Percentiles rank a stretch among this genome's conserved stretches.
Conservation (phyloP, 805 yeast species). For the Monosporozyma yasuniensis region DNA sequence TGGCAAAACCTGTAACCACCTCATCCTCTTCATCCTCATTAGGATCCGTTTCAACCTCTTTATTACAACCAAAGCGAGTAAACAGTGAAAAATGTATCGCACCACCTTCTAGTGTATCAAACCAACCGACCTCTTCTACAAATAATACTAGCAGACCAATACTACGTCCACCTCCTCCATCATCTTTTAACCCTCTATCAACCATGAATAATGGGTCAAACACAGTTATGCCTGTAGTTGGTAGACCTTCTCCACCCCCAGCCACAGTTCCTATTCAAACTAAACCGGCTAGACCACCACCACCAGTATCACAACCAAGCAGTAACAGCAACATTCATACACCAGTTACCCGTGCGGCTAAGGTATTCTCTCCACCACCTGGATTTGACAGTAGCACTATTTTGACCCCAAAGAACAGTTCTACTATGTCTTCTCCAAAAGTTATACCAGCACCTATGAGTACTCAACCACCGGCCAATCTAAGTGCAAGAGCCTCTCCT, state of each 20-base stretch:
- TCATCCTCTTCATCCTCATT: slow-evolving; percentile 5
- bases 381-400: slow-evolving; percentile 28
- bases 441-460: background rate
- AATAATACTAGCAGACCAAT: slow-evolving; percentile 5
- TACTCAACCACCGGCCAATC: background rate
- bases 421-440: background rate
- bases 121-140: background rate
- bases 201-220: background rate
- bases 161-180: slow-evolving; percentile 18
- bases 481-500: background rate
- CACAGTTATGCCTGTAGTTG: background rate
- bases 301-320: background rate
- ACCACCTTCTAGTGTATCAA: background rate
- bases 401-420: slow-evolving; percentile 28
- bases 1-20: slow-evolving; percentile 1
- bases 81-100: background rate
- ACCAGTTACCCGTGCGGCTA: slow-evolving; percentile 27
- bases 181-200: slow-evolving; percentile 2
- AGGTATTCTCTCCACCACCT: slow-evolving; percentile 29
- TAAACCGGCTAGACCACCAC: slow-evolving; percentile 3
- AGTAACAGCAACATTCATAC: background rate
- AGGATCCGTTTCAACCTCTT: background rate
- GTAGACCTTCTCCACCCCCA: background rate
- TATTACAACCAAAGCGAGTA: slow-evolving; percentile 7
- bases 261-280: slow-evolving; percentile 2